These are phyloP conservation scores for Trypanosoma conorhini DNA, from an alignment of 208 protist genomes.

Conservation along the genomic window DNA sequence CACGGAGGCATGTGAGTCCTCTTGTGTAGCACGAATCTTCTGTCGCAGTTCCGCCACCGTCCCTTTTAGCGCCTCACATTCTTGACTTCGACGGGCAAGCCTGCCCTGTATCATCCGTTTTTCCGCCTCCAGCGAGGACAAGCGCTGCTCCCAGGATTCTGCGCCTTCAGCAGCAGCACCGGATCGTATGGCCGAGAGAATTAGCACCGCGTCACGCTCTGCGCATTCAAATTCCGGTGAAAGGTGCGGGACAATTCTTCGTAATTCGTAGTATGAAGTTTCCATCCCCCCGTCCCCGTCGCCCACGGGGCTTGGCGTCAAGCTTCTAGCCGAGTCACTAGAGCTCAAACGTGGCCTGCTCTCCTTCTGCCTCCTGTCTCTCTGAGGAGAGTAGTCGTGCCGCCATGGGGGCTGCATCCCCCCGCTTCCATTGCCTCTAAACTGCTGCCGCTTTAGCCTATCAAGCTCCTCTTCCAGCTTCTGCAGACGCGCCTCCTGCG, in stretches of 20 bases:
- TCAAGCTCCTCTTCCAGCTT: slow-evolving; percentile 48
- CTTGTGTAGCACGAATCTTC: slow-evolving; percentile 47
- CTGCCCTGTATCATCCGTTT: slow-evolving; percentile 43
- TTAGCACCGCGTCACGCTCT: slow-evolving; percentile 57
- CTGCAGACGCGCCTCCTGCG: slow-evolving; percentile 41
- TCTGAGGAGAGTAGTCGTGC: not conserved
- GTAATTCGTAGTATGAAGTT: slow-evolving; percentile 49
- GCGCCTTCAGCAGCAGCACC: slow-evolving; percentile 32
- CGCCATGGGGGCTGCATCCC: not conserved
- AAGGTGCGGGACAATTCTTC: slow-evolving; percentile 66
- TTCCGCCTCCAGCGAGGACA: slow-evolving; percentile 52
- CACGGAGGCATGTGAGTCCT: slow-evolving; percentile 45
- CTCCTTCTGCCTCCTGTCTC: not conserved
- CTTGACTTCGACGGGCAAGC: slow-evolving; percentile 34
- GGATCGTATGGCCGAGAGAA: slow-evolving; percentile 60
- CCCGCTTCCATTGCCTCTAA: not conserved
- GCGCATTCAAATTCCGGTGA: slow-evolving; percentile 65
- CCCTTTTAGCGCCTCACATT: slow-evolving; percentile 52
- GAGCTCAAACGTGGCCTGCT: not conserved
- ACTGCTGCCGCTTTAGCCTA: slow-evolving; percentile 2
- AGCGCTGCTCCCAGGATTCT: slow-evolving; percentile 48
- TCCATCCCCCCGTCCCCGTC: slow-evolving; percentile 29
- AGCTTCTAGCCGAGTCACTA: not conserved
- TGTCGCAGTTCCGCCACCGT: slow-evolving; percentile 48
- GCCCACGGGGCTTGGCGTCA: not conserved